These are phyloP conservation scores for Rhizomucor miehei DNA, from an alignment of 371 early-diverging fungal genomes.

Conservation along the genomic window DNA sequence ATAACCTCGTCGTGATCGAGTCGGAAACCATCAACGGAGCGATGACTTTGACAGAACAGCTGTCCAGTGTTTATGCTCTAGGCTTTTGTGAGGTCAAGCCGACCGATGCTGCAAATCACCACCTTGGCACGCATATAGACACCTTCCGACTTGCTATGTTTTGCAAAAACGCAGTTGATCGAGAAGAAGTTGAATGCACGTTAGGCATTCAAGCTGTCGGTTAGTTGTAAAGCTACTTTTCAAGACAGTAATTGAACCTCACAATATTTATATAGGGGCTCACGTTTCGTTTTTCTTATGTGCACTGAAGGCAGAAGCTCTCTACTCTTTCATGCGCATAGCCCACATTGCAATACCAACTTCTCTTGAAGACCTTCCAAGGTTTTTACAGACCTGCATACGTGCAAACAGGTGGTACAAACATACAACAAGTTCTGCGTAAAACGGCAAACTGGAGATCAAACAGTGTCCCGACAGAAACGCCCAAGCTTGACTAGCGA, in stretches of 20 bases:
- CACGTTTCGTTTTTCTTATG: not conserved
- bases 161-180: constrained; percentile 17
- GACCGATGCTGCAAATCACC: constrained; percentile 3
- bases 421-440: constrained; percentile 1
- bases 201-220: constrained; percentile 18
- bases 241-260: not conserved
- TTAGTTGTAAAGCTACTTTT: not conserved
- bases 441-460: not conserved
- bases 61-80: constrained; percentile 7
- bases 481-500: too few species aligned
- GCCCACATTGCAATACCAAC: not conserved
- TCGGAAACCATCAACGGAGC: too few species aligned
- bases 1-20: too few species aligned
- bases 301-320: not conserved
- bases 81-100: constrained; percentile 20
- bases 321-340: not conserved
- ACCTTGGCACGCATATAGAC: constrained; percentile 11
- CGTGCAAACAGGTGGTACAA: not conserved
- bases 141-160: constrained; percentile 14
- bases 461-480: too few species aligned
- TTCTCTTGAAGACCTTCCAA: not conserved
- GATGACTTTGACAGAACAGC: constrained; percentile 3
- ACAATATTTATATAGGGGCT: not conserved
- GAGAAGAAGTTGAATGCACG: constrained; percentile 12
- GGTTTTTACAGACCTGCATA: not conserved